These are phyloP conservation scores for Gloeophyllum trabeum DNA, from an alignment of 768 basidiomycete genomes.

Conservation along the genomic window DNA sequence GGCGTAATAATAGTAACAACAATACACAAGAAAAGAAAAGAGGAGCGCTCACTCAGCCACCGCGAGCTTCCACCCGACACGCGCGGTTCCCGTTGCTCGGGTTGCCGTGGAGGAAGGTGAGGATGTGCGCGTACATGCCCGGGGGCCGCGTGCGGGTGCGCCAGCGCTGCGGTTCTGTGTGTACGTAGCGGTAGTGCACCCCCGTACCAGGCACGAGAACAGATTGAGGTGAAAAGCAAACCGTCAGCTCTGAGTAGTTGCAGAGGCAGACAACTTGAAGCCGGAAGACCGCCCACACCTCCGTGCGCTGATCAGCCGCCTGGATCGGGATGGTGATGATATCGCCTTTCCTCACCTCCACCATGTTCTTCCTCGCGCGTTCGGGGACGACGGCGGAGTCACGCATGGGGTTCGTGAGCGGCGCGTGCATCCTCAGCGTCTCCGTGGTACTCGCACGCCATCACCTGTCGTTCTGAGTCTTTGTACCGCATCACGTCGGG, in stretches of 20 bases:
- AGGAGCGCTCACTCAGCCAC: constrained; percentile 40
- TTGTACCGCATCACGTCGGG: constrained; percentile 13
- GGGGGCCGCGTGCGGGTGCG: constrained; percentile 25
- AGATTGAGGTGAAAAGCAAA: neutral
- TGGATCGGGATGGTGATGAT: constrained; percentile 49
- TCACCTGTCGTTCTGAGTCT: constrained; percentile 52
- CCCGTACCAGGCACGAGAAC: constrained; percentile 21
- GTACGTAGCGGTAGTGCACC: constrained; percentile 37
- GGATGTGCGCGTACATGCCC: constrained; percentile 41
- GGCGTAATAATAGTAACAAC: too few relatives aligned
- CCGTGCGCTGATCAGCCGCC: constrained; percentile 41
- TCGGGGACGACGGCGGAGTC: constrained; percentile 22
- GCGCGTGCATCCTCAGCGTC: constrained; percentile 40
- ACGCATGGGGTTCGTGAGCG: constrained; percentile 50
- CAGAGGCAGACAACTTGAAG: too few relatives aligned
- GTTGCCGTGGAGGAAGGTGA: constrained; percentile 49
- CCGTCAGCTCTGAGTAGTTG: too few relatives aligned
- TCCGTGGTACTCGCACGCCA: too few relatives aligned
- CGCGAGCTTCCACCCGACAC: constrained; percentile 54
- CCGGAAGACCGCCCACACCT: constrained; percentile 55
- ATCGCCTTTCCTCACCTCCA: constrained; percentile 28
- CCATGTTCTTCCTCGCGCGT: constrained; percentile 8
- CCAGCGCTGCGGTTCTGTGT: too few relatives aligned
- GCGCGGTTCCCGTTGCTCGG: constrained; percentile 39
- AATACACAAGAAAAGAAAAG: constrained; percentile 4